Conservation (phyloP, 148 eudicot genomes). For the Chenopodium formosanum region DNA sequence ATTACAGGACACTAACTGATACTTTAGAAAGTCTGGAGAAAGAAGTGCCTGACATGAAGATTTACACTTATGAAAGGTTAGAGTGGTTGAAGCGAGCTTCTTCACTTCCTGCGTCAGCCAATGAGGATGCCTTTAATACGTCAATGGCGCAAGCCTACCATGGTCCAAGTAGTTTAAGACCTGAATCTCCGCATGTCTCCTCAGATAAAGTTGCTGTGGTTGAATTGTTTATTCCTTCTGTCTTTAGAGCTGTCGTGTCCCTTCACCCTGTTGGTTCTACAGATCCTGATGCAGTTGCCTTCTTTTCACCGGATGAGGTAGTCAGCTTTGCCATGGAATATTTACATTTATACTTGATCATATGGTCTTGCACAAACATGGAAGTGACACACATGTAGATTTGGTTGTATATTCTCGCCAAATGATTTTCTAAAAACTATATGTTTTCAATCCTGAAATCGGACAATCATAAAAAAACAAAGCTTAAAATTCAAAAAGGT, state of each 20-base stretch:
- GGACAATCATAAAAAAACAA: background rate
- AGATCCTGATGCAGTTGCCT: slow-evolving; percentile 86
- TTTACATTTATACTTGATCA: background rate
- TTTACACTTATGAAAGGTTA: slow-evolving; percentile 62
- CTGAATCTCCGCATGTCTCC: slow-evolving; percentile 38
- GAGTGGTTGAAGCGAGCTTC: slow-evolving; percentile 85
- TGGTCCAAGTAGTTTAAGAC: slow-evolving; percentile 48
- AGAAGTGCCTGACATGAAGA: slow-evolving; percentile 56
- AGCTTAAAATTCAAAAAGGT: background rate
- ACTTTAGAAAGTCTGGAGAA: slow-evolving; percentile 54
- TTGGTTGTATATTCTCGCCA: background rate
- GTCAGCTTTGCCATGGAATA: slow-evolving; percentile 1
- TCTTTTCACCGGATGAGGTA: slow-evolving; percentile 99
- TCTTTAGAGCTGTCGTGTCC: slow-evolving; percentile 81
- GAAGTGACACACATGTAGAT: background rate
- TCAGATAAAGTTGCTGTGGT: slow-evolving; percentile 67
- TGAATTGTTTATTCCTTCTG: slow-evolving; percentile 73
- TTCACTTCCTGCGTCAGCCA: slow-evolving; percentile 52
- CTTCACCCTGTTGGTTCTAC: slow-evolving; percentile 88
- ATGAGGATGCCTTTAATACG: slow-evolving; percentile 47
- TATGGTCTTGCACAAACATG: background rate
- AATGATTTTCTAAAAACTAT: background rate
- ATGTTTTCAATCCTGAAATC: background rate
- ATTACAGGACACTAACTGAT: slow-evolving; percentile 49
- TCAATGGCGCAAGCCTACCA: slow-evolving; percentile 52